Evolutionary conservation across 768 basidiomycete genomes (phyloP).

Genomic region (Suillus luteus): DNA sequence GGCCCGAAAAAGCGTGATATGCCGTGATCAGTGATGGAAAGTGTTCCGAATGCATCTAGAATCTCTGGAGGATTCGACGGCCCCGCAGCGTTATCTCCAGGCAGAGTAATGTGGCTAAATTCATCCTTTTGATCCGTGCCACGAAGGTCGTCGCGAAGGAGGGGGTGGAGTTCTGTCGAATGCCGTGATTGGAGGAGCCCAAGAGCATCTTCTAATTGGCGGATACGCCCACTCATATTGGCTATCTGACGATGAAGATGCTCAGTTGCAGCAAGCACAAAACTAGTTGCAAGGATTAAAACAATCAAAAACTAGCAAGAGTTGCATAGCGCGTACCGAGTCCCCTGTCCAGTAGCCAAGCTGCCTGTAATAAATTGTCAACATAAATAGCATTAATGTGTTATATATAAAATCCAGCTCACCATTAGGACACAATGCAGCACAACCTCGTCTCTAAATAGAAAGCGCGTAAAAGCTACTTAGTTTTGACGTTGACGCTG

Average conservation of each 20-base stretch:
- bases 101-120: slow-evolving; percentile 17
- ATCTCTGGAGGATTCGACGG: slow-evolving; percentile 39
- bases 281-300: slow-evolving; percentile 33
- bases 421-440: slow-evolving; percentile 74
- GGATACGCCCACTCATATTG: slow-evolving; percentile 54
- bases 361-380: slow-evolving; percentile 45
- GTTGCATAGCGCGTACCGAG: slow-evolving; percentile 45
- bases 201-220: slow-evolving; percentile 64
- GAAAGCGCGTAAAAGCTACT: not conserved
- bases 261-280: slow-evolving; percentile 66
- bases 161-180: slow-evolving; percentile 58
- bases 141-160: slow-evolving; percentile 57
- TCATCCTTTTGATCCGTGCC: slow-evolving; percentile 33
- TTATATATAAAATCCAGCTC: slow-evolving; percentile 21
- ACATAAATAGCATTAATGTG: slow-evolving; percentile 7
- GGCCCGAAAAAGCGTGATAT: slow-evolving; percentile 67
- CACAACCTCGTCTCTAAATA: slow-evolving; percentile 62
- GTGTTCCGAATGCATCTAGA: slow-evolving; percentile 59
- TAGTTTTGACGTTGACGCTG: not conserved
- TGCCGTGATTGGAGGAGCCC: slow-evolving; percentile 49
- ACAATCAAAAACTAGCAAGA: not conserved
- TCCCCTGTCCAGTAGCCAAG: slow-evolving; percentile 78
- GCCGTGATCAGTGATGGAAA: slow-evolving; percentile 61
- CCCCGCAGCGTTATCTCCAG: slow-evolving; percentile 26
- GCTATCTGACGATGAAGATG: slow-evolving; percentile 61